Evolutionary conservation across 345 rosid species (phyloP), one percentile per base, ranked within the genome.

Genomic region (Triadica sebifera): DNA sequence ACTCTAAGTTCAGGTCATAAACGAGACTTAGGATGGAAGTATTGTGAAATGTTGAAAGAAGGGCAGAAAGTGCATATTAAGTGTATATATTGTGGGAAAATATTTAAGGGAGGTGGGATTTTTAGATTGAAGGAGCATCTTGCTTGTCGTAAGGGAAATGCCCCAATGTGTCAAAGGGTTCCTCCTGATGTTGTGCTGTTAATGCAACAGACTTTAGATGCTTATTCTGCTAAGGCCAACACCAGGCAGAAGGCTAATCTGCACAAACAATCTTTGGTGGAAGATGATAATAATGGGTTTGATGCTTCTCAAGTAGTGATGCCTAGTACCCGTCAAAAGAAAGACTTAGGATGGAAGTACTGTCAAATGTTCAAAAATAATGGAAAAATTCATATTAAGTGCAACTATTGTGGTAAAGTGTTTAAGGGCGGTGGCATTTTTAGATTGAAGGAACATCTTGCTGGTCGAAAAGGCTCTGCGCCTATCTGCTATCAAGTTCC

Each of bases 361-460:
- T 80, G 80, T 46, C 74, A 73, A 46, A 47, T 43, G 67, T 22
- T 75, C n/a, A 68, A 51, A 29, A 8, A 38, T 43, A 76, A 50
- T 45, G 62, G 68, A 0, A 51, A 68, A 69, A 64, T 62, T 5
- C 80, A 80, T 46, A 73, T 80, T 29, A 76, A 56, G 75, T 80
- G 83, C 51, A 69, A 72, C n/a, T 80, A 80, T 37, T 80, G 83
- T 37, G 67, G 24, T 5, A 80, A 76, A 69, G 20, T 80, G 58
- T 77, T 80, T 22, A 80, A 80, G 70, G 83, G 83, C 37, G 83
- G 83, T 49, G 83, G 83, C 12, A 80, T 80, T 76, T 69, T 68
- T 58, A 69, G 83, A 37, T 80, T 80, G 47, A 80, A 80, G 71
- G 83, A 80, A 78, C 83, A 80, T 70, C 80, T 80, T 55, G 80